Percentiles rank a stretch among this genome's conserved stretches.
Evolutionary conservation across 768 basidiomycete genomes (phyloP).

Genomic region (Lactarius hengduanensis): DNA sequence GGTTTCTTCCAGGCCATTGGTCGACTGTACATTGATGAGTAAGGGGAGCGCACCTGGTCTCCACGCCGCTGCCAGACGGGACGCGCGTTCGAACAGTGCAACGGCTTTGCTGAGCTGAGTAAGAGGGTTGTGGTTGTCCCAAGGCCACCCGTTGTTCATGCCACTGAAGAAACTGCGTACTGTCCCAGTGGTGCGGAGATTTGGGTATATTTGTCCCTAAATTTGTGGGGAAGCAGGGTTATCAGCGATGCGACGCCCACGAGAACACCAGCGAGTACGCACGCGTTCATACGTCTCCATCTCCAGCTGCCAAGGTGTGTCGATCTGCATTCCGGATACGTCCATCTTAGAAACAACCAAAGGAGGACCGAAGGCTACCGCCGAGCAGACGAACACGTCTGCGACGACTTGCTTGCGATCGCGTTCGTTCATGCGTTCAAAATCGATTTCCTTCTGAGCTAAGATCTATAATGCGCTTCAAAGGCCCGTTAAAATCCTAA

Average conservation of each 20-base stretch:
- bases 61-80: constrained; percentile 47
- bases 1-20: constrained; percentile 8
- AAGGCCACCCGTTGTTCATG: constrained; percentile 34
- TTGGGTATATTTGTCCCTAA: constrained; percentile 47
- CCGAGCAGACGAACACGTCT: constrained; percentile 83
- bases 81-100: constrained; percentile 57
- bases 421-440: constrained; percentile 93
- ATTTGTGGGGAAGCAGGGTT: constrained; percentile 22
- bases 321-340: constrained; percentile 39
- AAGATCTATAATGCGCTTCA: constrained; percentile 52
- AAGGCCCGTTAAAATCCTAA: constrained; percentile 9
- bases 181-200: constrained; percentile 47
- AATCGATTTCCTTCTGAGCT: constrained; percentile 95
- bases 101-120: constrained; percentile 53
- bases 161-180: constrained; percentile 49
- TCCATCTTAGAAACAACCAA: constrained; percentile 56
- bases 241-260: constrained; percentile 35
- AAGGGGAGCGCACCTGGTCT: constrained; percentile 32
- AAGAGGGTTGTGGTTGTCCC: constrained; percentile 39
- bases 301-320: constrained; percentile 42
- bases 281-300: constrained; percentile 38
- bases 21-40: neutral
- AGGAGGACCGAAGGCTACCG: constrained; percentile 52
- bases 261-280: constrained; percentile 7
- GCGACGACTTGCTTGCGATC: constrained; percentile 96